These are phyloP conservation scores for Alternaria arbusti DNA, from an alignment of 2,329 filamentous ascomycete genomes.

Conservation along the genomic window DNA sequence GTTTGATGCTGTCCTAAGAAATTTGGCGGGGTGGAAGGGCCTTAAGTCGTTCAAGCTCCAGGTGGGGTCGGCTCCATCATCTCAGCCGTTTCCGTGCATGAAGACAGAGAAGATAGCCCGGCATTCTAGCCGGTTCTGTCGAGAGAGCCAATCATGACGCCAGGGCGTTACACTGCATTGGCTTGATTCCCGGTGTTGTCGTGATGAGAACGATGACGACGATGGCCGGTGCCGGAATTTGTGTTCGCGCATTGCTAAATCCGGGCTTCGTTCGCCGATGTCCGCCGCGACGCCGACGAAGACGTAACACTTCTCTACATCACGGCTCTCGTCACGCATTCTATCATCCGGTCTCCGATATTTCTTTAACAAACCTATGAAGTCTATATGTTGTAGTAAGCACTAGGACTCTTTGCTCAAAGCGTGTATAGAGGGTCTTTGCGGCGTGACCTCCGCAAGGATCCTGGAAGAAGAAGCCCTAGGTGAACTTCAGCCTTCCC, in stretches of 20 bases:
- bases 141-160: constrained; percentile 4
- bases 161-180: background rate
- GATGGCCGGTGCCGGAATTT: constrained; percentile 3
- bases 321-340: background rate
- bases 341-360: background rate
- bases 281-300: background rate
- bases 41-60: constrained; percentile 3
- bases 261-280: constrained; percentile 1
- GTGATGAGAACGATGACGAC: background rate
- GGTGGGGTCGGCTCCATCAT: constrained; percentile 1
- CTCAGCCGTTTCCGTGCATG: background rate
- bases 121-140: background rate
- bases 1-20: background rate
- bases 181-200: background rate
- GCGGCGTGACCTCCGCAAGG: background rate
- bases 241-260: background rate
- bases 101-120: background rate
- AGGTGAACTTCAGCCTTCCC: background rate
- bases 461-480: background rate
- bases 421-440: background rate
- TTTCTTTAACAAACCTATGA: background rate
- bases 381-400: background rate
- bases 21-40: background rate
- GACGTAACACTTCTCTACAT: background rate
- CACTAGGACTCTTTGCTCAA: background rate